Evolutionary conservation across 2,329 filamentous ascomycete species (phyloP), one percentile per base, ranked within the genome.

Genomic region (Aspergillus thermomutatus): DNA sequence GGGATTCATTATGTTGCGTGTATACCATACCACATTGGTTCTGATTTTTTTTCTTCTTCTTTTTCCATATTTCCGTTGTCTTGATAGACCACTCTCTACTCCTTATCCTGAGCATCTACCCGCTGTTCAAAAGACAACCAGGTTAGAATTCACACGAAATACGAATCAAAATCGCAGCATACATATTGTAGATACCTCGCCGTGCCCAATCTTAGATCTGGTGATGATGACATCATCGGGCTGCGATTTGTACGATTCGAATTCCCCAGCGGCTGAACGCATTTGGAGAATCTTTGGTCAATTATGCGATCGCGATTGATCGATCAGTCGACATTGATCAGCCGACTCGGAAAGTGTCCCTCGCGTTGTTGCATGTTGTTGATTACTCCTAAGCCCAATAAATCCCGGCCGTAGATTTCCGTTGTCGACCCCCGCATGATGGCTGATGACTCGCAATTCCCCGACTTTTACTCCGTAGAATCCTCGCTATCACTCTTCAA

Each of bases 1-100:
- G 41, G 49, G 8, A 41, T 53, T 50, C 26, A 49, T 55, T 31
- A 23, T 27, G 49, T 47, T 31, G 50, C 49, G 21, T 59, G 60
- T 63, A 64, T 64, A 62, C 60, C 59, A 60, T 48, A 57, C 50
- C 53, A 51, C 23, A 54, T 53, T 53, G 45, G 19, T 60, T 55
- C 27, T 64, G 21, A 10, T 59, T 40, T 41, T 50, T 48, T 34
- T 58, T 56, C 40, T 37, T 49, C 43, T 50, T 43, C 37, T 52
- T 60, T 26, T 14, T 26, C 43, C 19, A 23, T 26, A n/a, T 50
- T 52, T 57, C 31, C 34, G 40, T 56, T 55, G 41, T 41, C 50
- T 54, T 23, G 49, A 57, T 64, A 57, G 59, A 64, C 62, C 64
- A 50, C 56, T 58, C 56, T 50, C 56, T 53, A 54, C 56, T 58